phyloP scores from a whole-genome alignment of 2,329 filamentous ascomycete genomes.

The Trichoderma breve region DNA sequence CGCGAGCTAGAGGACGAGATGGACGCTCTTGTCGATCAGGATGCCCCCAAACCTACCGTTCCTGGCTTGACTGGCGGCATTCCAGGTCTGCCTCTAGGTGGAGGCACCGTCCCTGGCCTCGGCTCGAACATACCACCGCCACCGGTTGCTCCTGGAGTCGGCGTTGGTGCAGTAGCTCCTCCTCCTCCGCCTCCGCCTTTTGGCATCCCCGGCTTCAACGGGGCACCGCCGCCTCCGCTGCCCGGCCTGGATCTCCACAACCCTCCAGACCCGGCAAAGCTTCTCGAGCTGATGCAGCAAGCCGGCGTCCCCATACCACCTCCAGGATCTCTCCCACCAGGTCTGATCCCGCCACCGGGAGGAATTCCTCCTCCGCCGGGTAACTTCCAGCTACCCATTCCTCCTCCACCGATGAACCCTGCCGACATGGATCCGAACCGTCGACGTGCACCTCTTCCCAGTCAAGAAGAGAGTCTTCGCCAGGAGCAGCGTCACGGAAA shows the following conservation, averaged over 20 bases:
- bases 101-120: slow-evolving; percentile 40
- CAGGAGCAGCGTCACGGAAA: slow-evolving; percentile 69
- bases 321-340: slow-evolving; percentile 45
- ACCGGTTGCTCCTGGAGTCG: slow-evolving; percentile 52
- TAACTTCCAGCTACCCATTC: slow-evolving; percentile 35
- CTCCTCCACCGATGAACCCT: slow-evolving; percentile 41
- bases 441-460: slow-evolving; percentile 70
- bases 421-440: slow-evolving; percentile 34
- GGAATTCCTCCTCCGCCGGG: slow-evolving; percentile 35
- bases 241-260: slow-evolving; percentile 59
- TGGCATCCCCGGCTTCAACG: slow-evolving; percentile 50
- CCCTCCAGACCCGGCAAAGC: slow-evolving; percentile 58
- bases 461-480: slow-evolving; percentile 77
- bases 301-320: slow-evolving; percentile 62
- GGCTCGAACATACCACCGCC: slow-evolving; percentile 44
- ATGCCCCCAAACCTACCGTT: slow-evolving; percentile 54
- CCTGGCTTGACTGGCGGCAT: slow-evolving; percentile 48
- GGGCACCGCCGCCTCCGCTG: slow-evolving; percentile 49
- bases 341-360: slow-evolving; percentile 43
- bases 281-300: slow-evolving; percentile 64
- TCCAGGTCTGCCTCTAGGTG: slow-evolving; percentile 50
- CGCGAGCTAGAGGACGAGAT: slow-evolving; percentile 91
- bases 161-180: slow-evolving; percentile 39
- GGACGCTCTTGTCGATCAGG: slow-evolving; percentile 86
- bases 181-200: slow-evolving; percentile 47